These are phyloP conservation scores for Fusarium chlamydosporum DNA, from an alignment of 2,329 filamentous ascomycete genomes.

Conservation along the genomic window DNA sequence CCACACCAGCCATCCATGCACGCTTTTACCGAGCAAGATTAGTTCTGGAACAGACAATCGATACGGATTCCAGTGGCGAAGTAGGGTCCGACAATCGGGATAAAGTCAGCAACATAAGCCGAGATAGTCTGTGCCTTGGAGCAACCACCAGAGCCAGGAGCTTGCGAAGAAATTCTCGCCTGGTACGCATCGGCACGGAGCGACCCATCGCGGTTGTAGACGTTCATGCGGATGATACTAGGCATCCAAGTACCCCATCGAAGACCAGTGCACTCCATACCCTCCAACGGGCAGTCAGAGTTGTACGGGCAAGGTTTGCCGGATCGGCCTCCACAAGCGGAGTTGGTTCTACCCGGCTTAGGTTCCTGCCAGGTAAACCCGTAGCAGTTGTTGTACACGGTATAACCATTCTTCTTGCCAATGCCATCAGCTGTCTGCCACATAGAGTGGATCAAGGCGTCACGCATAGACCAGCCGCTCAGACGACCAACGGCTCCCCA, in stretches of 20 bases:
- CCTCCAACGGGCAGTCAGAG: slow-evolving; percentile 10
- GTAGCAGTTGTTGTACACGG: slow-evolving; percentile 9
- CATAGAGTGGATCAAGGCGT: slow-evolving; percentile 11
- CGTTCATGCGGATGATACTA: slow-evolving; percentile 19
- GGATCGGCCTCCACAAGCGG: slow-evolving; percentile 1
- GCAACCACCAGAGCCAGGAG: slow-evolving; percentile 7
- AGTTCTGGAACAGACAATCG: not conserved
- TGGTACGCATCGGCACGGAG: slow-evolving; percentile 5
- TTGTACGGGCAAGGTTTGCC: not conserved
- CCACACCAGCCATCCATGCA: too few relatives aligned
- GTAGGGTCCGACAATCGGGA: slow-evolving; percentile 11
- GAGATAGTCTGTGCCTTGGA: slow-evolving; percentile 3
- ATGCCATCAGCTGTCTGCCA: not conserved
- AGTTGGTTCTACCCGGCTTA: not conserved
- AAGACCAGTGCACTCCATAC: slow-evolving; percentile 4
- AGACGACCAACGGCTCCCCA: slow-evolving; percentile 5
- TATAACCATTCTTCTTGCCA: slow-evolving; percentile 8
- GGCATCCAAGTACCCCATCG: slow-evolving; percentile 23
- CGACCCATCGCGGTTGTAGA: slow-evolving; percentile 17
- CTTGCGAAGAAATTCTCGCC: slow-evolving; percentile 7
- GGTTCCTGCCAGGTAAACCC: slow-evolving; percentile 12
- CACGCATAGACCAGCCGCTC: slow-evolving; percentile 13
- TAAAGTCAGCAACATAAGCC: slow-evolving; percentile 1
- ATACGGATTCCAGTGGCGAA: slow-evolving; percentile 12
- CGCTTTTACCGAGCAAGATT: too few relatives aligned